Conservation (phyloP, 176 grass and related monocot species). For the Leersia perrieri region DNA sequence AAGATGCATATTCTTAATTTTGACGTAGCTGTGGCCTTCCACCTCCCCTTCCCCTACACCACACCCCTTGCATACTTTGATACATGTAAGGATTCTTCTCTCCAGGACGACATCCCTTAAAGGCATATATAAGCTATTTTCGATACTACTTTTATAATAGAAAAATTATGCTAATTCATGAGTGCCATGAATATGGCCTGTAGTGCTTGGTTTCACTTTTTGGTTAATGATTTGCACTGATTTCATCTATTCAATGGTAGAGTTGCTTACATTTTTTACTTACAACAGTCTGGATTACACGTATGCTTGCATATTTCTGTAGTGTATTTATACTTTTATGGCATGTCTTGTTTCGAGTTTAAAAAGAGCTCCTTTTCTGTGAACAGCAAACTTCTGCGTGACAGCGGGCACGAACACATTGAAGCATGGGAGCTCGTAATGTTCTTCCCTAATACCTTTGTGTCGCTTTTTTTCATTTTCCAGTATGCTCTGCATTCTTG, state of each 20-base stretch:
- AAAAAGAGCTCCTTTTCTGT: conserved; percentile 7
- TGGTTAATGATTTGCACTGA: neutral
- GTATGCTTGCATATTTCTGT: neutral
- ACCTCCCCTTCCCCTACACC: neutral
- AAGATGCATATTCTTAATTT: neutral
- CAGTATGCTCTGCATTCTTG: neutral
- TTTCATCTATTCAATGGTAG: neutral
- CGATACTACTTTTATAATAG: neutral
- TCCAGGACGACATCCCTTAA: neutral
- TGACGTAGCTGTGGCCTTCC: neutral
- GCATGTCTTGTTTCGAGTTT: conserved; percentile 8
- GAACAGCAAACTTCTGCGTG: conserved; percentile 58
- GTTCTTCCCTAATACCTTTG: conserved; percentile 21
- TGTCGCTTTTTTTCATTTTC: neutral
- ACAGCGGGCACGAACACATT: conserved; percentile 38
- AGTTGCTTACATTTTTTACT: neutral
- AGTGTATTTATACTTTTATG: neutral
- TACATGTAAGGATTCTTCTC: neutral
- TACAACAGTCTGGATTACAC: neutral
- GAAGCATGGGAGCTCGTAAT: conserved; percentile 86
- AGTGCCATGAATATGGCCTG: neutral
- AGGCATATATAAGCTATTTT: neutral
- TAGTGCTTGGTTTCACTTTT: neutral
- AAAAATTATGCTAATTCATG: neutral
- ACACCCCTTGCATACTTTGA: neutral